Base-by-base conservation (phyloP, 805 yeast species). In the Helenozyma baotianmanensis region DNA sequence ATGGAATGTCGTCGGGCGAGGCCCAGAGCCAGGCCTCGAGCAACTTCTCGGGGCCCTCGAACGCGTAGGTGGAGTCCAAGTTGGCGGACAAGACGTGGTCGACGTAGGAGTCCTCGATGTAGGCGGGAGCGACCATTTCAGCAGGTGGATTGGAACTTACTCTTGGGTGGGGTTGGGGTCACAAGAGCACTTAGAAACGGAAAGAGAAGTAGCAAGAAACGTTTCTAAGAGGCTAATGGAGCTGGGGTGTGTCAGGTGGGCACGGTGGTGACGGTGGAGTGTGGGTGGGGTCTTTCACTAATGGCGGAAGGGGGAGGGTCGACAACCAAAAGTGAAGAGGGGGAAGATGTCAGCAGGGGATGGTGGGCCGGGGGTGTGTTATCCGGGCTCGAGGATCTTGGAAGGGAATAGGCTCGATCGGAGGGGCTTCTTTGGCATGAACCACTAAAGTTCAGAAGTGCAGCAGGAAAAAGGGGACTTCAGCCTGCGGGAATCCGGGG, bases 31-130 rank as follows among this genome's bases (percentile, higher is more conserved):
- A 89, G 38, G 90, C 68, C 56, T 90, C 96, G 25, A 92, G 68
- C 36, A 90, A 68, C 60, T 90, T 92, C 60, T 90, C 97, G 21
- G 98, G 97, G 6, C 98, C 97, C 66, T 90, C 97, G 55, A 90
- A 90, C 2, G 97, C 96, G 53, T 78, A 82, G 10, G 95, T 72
- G 13, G 96, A 88, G 62, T 89, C 97, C 43, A 89, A 67, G 39
- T 75, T 72, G 27, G 78, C 80, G 7, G 95, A 81, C 30, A 85
- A 67, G 40, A 81, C 85, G 57, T 82, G 90, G 59, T 89, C 89
- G 48, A 87, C 78, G 53, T 70, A 78, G 14, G 72, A 54, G 48
- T 69, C 73, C 36, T 64, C 62, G 32, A 38, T 26, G 50, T 58
- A 60, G 27, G 68, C 64, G 23, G 72, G 69, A 29, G 70, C 68